Percentiles rank a stretch among this genome's conserved stretches.
Evolutionary conservation across 2,329 filamentous ascomycete species (phyloP).

Genomic region (Claviceps sp.): DNA sequence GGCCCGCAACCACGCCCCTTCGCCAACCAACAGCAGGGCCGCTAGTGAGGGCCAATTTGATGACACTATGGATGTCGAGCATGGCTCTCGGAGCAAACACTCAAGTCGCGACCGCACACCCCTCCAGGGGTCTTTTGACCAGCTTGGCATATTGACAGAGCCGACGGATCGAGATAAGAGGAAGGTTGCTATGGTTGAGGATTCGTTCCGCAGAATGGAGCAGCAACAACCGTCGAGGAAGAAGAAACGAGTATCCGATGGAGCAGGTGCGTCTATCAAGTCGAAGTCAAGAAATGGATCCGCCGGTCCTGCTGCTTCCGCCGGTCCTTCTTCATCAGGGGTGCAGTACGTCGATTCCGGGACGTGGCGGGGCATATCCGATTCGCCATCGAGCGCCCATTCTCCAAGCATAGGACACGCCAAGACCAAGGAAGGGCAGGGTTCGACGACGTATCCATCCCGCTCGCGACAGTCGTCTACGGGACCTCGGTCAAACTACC

Average conservation of each 20-base stretch:
- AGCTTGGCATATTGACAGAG: slow-evolving; percentile 46
- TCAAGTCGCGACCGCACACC: slow-evolving; percentile 54
- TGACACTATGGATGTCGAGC: slow-evolving; percentile 35
- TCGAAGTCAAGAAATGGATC: slow-evolving; percentile 26
- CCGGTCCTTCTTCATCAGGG: background rate
- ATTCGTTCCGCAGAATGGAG: slow-evolving; percentile 49
- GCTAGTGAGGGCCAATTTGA: slow-evolving; percentile 48
- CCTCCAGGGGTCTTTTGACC: slow-evolving; percentile 45
- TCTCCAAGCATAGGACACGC: slow-evolving; percentile 23
- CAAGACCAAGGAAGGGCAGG: slow-evolving; percentile 15
- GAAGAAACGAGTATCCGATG: slow-evolving; percentile 50
- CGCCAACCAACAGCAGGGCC: slow-evolving; percentile 50
- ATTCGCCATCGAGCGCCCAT: slow-evolving; percentile 31
- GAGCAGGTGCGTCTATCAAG: slow-evolving; percentile 25
- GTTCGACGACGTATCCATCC: slow-evolving; percentile 10
- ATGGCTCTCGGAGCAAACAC: slow-evolving; percentile 48
- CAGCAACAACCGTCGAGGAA: slow-evolving; percentile 43
- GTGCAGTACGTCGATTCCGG: slow-evolving; percentile 36
- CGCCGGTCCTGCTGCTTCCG: slow-evolving; percentile 19
- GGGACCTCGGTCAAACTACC: slow-evolving; percentile 29
- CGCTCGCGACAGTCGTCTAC: slow-evolving; percentile 26
- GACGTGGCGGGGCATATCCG: slow-evolving; percentile 39
- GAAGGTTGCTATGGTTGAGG: slow-evolving; percentile 53
- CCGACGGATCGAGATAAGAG: slow-evolving; percentile 54
- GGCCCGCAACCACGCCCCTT: slow-evolving; percentile 40